Base-by-base conservation (phyloP, 805 yeast genomes). In the Brettanomyces nanus region DNA sequence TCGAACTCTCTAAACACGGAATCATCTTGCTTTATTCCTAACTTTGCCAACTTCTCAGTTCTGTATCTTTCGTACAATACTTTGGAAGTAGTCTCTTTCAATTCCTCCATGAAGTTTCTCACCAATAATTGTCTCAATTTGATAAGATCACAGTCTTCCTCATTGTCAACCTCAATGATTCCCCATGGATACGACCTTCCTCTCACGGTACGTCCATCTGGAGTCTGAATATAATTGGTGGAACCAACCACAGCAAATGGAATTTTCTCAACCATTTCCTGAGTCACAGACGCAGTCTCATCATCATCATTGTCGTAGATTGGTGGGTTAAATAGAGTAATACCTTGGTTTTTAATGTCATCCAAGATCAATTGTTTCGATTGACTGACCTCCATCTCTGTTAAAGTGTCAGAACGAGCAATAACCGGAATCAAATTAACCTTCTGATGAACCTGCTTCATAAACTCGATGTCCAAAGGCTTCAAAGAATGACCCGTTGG, bases 181-280 rank as follows among this genome's bases (percentile, higher is more conserved):
- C 97, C 97, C 98, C 98, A 92, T 44, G 97, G 97, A 60, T 90
- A 90, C 45, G 75, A 67, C 65, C 98, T 83, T 49, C 95, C 97
- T 61, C 97, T 78, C 32, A 89, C 94, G 18, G 55, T 45, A 58
- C 85, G 73, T 30, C 96, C 96, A 54, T 84, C 92, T 31, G 71
- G 58, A 33, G 73, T 70, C 49, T 78, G 78, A 26, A 83, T 79
- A 45, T 76, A 77, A 42, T 66, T 64, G 18, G 92, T 84, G 18
- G 97, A 85, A 18, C 97, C 98, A 38, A 92, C 84, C 46, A 92
- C 80, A 14, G 98, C 97, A 65, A 85, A 90, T 33, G 99, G 99
- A 45, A 85, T 70, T 51, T 71, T 75, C 35, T 73, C 64, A 62
- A 80, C 69, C 47, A 92, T 73, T 42, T 78, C 80, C 42, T 70